phyloP scores from a whole-genome alignment of 208 protist species.

The Phytomonas sp. region DNA sequence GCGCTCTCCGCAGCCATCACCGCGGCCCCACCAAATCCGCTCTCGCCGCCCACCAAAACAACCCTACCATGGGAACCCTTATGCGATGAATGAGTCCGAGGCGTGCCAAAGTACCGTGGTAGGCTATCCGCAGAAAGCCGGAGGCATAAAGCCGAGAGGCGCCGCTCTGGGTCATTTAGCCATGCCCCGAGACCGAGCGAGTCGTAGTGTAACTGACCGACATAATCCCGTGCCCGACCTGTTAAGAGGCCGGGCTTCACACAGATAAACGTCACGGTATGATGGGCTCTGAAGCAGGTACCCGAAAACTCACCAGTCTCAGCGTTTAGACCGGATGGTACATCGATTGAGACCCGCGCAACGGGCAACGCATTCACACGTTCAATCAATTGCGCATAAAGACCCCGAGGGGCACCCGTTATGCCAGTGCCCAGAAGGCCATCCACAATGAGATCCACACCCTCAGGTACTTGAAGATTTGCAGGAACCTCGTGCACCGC shows the following conservation, averaged over 20 bases:
- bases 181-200: constrained; percentile 42
- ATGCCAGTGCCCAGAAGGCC: constrained; percentile 76
- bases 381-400: constrained; percentile 53
- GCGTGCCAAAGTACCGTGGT: constrained; percentile 21
- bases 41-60: constrained; percentile 60
- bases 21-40: constrained; percentile 63
- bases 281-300: constrained; percentile 50
- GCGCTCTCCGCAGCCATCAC: constrained; percentile 73
- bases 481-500: constrained; percentile 8
- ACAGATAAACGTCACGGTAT: constrained; percentile 73
- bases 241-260: constrained; percentile 81
- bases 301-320: constrained; percentile 55
- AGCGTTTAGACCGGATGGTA: constrained; percentile 79
- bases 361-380: constrained; percentile 41
- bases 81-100: constrained; percentile 29
- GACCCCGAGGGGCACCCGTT: constrained; percentile 35
- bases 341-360: constrained; percentile 69
- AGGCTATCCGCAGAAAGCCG: constrained; percentile 46
- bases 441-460: constrained; percentile 72
- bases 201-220: constrained; percentile 70
- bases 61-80: constrained; percentile 67
- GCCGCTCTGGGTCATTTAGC: constrained; percentile 26
- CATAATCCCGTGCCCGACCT: constrained; percentile 38
- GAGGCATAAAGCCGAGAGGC: constrained; percentile 22
- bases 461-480: constrained; percentile 13